Evolutionary conservation across 176 grass and related monocot genomes (phyloP).

Genomic region (Ananas comosus): DNA sequence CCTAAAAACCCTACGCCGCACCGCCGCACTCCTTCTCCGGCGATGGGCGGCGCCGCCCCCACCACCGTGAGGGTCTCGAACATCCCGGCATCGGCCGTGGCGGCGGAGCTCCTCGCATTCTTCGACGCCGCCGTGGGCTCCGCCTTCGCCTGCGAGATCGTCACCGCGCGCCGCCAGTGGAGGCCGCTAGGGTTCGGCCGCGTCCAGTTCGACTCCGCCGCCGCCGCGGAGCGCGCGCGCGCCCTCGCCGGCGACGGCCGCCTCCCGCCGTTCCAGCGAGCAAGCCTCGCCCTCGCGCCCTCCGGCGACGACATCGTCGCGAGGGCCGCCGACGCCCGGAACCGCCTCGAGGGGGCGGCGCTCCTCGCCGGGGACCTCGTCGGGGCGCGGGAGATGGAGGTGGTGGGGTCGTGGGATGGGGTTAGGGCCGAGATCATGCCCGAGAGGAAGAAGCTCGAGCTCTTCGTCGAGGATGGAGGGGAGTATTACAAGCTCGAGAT

Average conservation of each 20-base stretch:
- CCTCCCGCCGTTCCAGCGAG: slow-evolving; percentile 53
- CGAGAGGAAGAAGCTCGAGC: slow-evolving; percentile 48
- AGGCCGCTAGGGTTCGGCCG: slow-evolving; percentile 43
- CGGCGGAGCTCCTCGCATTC: slow-evolving; percentile 56
- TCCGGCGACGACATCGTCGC: slow-evolving; percentile 49
- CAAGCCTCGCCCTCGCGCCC: slow-evolving; percentile 36
- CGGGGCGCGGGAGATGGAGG: slow-evolving; percentile 19
- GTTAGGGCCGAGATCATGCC: slow-evolving; percentile 75
- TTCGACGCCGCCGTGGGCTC: slow-evolving; percentile 47
- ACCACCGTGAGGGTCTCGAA: slow-evolving; percentile 53
- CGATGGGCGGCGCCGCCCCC: neutral
- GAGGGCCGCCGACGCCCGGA: slow-evolving; percentile 30
- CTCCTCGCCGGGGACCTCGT: slow-evolving; percentile 23
- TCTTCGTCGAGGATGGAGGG: slow-evolving; percentile 51
- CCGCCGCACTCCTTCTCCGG: neutral
- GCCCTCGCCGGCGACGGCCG: slow-evolving; percentile 34
- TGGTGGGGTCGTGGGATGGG: slow-evolving; percentile 41
- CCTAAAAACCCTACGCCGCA: neutral
- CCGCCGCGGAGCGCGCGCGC: slow-evolving; percentile 30
- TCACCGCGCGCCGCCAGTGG: slow-evolving; percentile 50
- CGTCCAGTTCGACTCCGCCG: slow-evolving; percentile 59
- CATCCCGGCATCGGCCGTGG: slow-evolving; percentile 54
- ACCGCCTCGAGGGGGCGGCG: slow-evolving; percentile 16
- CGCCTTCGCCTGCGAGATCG: slow-evolving; percentile 67
- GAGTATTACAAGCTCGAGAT: slow-evolving; percentile 61